Conservation (phyloP, 2,329 filamentous ascomycete species). For the Aspergillus phoenicis region DNA sequence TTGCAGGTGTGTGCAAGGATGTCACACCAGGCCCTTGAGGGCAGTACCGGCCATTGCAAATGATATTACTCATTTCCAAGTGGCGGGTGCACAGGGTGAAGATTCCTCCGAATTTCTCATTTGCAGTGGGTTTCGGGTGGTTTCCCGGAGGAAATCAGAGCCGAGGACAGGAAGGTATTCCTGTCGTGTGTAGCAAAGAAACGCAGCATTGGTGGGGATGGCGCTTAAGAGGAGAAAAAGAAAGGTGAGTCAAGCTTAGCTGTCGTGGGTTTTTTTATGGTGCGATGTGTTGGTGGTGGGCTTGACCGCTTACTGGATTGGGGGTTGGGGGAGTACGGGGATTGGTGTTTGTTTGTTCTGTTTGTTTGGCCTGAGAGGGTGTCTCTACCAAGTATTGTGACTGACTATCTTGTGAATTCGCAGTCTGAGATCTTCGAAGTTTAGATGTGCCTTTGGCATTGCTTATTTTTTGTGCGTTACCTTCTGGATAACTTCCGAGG, state of each 20-base stretch:
- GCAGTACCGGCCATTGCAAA: conserved; percentile 56
- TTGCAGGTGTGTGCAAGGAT: conserved; percentile 67
- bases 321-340: background rate
- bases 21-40: conserved; percentile 85
- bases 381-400: background rate
- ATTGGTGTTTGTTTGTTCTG: background rate
- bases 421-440: too few species aligned
- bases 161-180: conserved; percentile 34
- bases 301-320: conserved; percentile 22
- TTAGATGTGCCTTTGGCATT: too few species aligned
- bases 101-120: conserved; percentile 99
- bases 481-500: too few species aligned
- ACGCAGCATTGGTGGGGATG: conserved; percentile 90
- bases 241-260: conserved; percentile 22
- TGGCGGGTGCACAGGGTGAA: conserved; percentile 56
- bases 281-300: conserved; percentile 8
- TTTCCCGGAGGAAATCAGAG: conserved; percentile 8
- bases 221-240: conserved; percentile 61
- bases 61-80: background rate
- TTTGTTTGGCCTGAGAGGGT: background rate
- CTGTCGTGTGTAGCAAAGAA: conserved; percentile 88
- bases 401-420: background rate
- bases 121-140: conserved; percentile 58
- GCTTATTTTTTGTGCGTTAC: too few species aligned
- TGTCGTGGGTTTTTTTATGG: conserved; percentile 18